These are phyloP conservation scores for Sporothrix pallida DNA, from an alignment of 2,329 filamentous ascomycete species.

Conservation along the genomic window DNA sequence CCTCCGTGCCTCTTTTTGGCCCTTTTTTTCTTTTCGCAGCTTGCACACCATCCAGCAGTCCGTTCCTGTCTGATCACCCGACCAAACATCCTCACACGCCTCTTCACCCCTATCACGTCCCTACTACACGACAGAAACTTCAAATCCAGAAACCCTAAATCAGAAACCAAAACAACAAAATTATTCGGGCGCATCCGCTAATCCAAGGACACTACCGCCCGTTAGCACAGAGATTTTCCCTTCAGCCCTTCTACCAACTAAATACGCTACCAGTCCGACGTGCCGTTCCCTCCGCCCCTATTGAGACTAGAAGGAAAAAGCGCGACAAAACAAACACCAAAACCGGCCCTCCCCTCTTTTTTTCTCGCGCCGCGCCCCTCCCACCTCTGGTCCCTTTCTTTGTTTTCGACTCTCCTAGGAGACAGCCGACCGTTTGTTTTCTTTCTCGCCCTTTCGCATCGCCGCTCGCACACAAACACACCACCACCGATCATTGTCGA, in stretches of 20 bases:
- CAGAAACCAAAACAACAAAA: conserved; percentile 21
- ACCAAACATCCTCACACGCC: conserved; percentile 4
- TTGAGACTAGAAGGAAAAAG: conserved; percentile 26
- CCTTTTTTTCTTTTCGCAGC: conserved; percentile 2
- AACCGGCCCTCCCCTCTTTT: not conserved
- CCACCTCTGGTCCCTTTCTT: not conserved
- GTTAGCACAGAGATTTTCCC: conserved; percentile 24
- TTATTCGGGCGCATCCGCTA: conserved; percentile 24
- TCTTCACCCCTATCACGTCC: conserved; percentile 16
- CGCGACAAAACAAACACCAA: conserved; percentile 25
- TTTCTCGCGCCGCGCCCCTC: conserved; percentile 14
- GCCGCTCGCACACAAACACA: not conserved
- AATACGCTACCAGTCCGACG: conserved; percentile 26
- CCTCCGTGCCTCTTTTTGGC: not conserved
- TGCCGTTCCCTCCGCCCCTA: conserved; percentile 18
- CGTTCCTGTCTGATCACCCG: conserved; percentile 20
- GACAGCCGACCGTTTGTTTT: conserved; percentile 12
- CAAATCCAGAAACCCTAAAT: not conserved
- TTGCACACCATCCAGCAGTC: conserved; percentile 10
- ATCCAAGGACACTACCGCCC: conserved; percentile 23
- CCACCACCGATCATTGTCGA: too few species aligned
- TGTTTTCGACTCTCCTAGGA: conserved; percentile 24
- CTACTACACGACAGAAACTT: not conserved
- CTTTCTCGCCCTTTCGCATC: not conserved
- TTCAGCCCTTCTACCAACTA: not conserved